Evolutionary conservation across 805 yeast genomes (phyloP), one percentile per base, ranked within the genome.

Genomic region (Nakazawaea ishiwadae): DNA sequence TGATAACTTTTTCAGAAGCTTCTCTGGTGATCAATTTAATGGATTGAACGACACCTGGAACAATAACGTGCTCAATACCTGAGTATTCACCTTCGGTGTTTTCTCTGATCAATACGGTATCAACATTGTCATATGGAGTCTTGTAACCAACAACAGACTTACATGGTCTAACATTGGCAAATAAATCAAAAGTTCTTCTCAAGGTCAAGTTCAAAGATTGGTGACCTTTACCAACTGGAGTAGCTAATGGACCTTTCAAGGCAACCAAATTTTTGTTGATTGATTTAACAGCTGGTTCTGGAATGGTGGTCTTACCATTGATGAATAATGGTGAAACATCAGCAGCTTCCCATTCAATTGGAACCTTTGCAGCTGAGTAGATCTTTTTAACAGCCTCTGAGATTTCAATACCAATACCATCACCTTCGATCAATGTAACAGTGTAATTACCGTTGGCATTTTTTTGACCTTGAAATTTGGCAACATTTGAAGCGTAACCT

Each of bases 41-140:
- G 49, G 96, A 86, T 74, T 93, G 98, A 41, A 93, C 97, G 43
- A 93, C 98, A 62, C 99, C 99, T 51, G 97, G 97, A 44, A 89
- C 95, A 51, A 93, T 89, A 50, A 88, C 84, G 75, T 93, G 99
- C 76, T 93, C 99, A 56, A 93, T 90, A 71, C 99, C 99, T 24
- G 97, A 90, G 75, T 91, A 91, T 72, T 91, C 99, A 75, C 99
- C 99, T 70, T 93, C 98, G 51, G 99, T 91, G 81, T 93, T 93
- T 74, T 93, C 99, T 79, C 99, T 89, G 66, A 93, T 90, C 58
- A 93, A 75, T 28, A 91, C 96, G 50, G 96, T 84, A 70, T 93
- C 95, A 50, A 93, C 98, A 63, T 85, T 76, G 47, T 76, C 72
- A 69, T 84, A 85, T 37, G 91, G 95, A 47, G 98, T 93, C 67